A percentile compares a stretch with the other conserved stretches of the same genome.
Evolutionary conservation across 306 rosid genomes (phyloP).

Genomic region (Castanopsis chinensis): DNA sequence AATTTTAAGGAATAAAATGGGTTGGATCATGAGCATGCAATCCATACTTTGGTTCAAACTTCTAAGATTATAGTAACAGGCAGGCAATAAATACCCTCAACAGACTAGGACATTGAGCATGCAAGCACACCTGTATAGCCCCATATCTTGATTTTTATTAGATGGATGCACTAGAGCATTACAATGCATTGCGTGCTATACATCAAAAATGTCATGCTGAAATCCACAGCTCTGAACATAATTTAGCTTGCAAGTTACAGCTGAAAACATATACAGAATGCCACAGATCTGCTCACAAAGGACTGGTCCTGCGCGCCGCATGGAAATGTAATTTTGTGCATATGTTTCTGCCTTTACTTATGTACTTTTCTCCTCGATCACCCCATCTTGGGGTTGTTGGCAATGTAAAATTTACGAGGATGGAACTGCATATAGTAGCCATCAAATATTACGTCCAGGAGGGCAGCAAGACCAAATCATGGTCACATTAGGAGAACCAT

Average conservation of each 20-base stretch:
- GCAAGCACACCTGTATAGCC: neutral
- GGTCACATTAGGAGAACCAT: slow-evolving; percentile 4
- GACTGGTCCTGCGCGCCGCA: neutral
- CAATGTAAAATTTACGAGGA: neutral
- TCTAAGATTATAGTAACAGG: no score
- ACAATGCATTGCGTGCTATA: neutral
- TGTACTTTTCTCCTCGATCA: neutral
- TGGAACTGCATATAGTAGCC: slow-evolving; percentile 23
- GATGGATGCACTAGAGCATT: neutral
- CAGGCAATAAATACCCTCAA: no score
- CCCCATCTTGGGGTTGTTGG: neutral
- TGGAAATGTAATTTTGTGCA: neutral
- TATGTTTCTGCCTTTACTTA: neutral
- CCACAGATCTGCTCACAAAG: neutral
- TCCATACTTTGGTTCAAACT: no score
- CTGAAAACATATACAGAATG: slow-evolving; percentile 1
- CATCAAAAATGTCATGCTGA: neutral
- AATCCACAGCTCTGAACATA: neutral
- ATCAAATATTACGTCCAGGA: neutral
- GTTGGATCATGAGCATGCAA: neutral
- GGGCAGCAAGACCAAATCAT: neutral
- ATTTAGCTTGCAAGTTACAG: neutral
- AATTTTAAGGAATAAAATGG: neutral
- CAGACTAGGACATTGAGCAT: neutral
- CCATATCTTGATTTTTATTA: neutral